Evolutionary conservation across 495 filamentous ascomycete genomes (phyloP).

Genomic region (Penicillium chermesinum): DNA sequence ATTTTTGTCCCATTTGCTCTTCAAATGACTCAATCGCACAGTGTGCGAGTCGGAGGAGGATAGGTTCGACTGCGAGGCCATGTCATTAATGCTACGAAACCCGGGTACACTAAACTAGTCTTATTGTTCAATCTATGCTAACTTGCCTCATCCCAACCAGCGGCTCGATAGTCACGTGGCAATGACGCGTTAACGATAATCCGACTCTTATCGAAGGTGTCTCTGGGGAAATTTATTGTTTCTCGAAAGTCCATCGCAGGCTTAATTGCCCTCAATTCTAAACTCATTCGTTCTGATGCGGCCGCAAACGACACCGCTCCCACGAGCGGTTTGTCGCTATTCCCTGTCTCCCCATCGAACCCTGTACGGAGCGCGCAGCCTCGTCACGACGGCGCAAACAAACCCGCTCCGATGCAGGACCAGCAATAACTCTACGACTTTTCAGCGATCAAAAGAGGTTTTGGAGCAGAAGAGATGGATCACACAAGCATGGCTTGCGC

Average conservation of each 20-base stretch:
- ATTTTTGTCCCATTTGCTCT: too few species aligned
- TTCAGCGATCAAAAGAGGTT: neutral
- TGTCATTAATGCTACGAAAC: too few species aligned
- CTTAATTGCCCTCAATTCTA: conserved; percentile 1
- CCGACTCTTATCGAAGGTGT: conserved; percentile 19
- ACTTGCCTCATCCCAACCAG: too few species aligned
- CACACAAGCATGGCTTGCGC: conserved; percentile 44
- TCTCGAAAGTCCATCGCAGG: conserved; percentile 7
- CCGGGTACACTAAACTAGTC: too few species aligned
- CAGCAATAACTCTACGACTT: conserved; percentile 14
- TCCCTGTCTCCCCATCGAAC: conserved; percentile 8
- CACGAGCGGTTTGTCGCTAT: conserved; percentile 21
- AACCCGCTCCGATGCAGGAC: conserved; percentile 9
- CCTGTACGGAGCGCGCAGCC: conserved; percentile 23
- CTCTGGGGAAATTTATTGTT: conserved; percentile 7
- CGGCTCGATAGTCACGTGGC: too few species aligned
- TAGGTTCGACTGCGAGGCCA: too few species aligned
- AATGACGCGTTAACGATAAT: conserved; percentile 20
- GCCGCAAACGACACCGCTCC: conserved; percentile 20
- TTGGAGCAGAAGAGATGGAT: conserved; percentile 42
- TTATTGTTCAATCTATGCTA: too few species aligned
- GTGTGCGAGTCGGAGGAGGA: too few species aligned
- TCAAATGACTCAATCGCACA: too few species aligned
- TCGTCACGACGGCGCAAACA: conserved; percentile 23
- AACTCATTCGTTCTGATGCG: conserved; percentile 24